Evolutionary conservation across 2,329 filamentous ascomycete species (phyloP).

Genomic region (Aspergillus bombycis): DNA sequence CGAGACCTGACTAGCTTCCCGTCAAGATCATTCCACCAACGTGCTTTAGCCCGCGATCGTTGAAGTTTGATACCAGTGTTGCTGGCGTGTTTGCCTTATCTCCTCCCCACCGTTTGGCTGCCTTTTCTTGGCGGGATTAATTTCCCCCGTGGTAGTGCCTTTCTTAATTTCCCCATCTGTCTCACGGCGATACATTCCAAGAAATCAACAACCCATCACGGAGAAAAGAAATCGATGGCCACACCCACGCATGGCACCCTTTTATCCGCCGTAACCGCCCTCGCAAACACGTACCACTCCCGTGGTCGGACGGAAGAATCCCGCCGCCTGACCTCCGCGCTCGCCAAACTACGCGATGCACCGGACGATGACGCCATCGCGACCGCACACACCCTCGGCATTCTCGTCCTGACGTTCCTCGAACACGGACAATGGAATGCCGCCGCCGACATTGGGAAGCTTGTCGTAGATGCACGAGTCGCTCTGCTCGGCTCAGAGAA

Average conservation of each 20-base stretch:
- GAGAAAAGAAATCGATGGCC: not conserved
- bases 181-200: not conserved
- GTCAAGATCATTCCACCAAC: not conserved
- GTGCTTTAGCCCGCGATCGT: not conserved
- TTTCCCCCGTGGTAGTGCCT: not conserved
- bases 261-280: not conserved
- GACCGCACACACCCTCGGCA: not conserved
- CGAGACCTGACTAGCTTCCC: not conserved
- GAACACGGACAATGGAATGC: conserved; percentile 10
- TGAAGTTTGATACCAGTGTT: not conserved
- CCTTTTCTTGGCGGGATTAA: not conserved
- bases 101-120: not conserved
- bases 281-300: not conserved
- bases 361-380: not conserved
- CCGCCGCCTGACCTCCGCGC: not conserved
- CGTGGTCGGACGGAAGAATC: not conserved
- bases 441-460: conserved; percentile 7
- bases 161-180: not conserved
- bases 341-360: not conserved
- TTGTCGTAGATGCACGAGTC: conserved; percentile 8
- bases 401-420: conserved; percentile 9
- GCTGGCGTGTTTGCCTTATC: not conserved
- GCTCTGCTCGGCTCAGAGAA: conserved; percentile 1
- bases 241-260: not conserved
- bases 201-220: not conserved